These are phyloP conservation scores for Psilocybe cubensis DNA, from an alignment of 768 basidiomycete genomes.

Conservation along the genomic window DNA sequence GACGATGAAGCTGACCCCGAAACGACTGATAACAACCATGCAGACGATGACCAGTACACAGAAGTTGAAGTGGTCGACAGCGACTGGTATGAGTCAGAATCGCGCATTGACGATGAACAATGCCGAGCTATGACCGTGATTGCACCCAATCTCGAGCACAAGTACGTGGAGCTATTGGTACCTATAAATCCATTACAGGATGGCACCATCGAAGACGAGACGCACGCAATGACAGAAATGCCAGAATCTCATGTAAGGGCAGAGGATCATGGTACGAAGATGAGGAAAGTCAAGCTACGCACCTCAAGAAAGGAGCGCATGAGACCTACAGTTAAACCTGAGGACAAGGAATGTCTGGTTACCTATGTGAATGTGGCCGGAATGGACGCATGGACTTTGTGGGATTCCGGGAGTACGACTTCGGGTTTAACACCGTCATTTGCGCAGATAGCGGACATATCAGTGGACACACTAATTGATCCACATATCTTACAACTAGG, in stretches of 20 bases:
- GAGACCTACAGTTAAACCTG: background rate
- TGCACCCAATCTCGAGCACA: no score
- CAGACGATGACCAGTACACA: background rate
- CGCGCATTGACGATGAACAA: background rate
- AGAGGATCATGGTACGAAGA: background rate
- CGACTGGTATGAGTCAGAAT: background rate
- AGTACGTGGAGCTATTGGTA: no score
- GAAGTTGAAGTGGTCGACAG: background rate
- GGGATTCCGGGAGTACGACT: slow-evolving; percentile 26
- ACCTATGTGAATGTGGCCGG: slow-evolving; percentile 12
- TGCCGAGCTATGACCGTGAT: background rate
- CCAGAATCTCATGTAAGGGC: background rate
- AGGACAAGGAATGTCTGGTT: slow-evolving; percentile 19
- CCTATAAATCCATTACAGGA: no score
- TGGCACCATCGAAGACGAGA: no score
- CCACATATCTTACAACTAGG: slow-evolving; percentile 32
- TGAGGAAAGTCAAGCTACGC: background rate
- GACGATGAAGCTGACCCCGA: background rate
- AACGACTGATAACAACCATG: background rate
- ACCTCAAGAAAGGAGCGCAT: background rate
- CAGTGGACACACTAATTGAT: slow-evolving; percentile 12
- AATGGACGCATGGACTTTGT: slow-evolving; percentile 20
- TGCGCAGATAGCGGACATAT: slow-evolving; percentile 13
- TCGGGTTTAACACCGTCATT: slow-evolving; percentile 21
- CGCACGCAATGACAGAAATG: background rate